Conservation (phyloP, 2,329 filamentous ascomycete species). For the Clarireedia sp. region DNA sequence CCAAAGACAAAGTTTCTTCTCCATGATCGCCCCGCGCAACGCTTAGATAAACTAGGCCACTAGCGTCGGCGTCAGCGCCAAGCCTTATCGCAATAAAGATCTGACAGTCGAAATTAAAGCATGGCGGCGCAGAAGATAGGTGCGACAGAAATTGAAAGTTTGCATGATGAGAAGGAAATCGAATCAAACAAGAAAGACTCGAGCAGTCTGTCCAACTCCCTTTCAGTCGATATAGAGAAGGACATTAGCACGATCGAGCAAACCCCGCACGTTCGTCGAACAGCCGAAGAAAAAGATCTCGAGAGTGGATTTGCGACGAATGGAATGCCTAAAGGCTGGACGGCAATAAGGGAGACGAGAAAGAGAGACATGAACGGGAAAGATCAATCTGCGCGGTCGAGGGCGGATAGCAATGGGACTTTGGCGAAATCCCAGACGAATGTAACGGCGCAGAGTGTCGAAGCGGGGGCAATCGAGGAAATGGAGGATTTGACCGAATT, state of each 20-base stretch:
- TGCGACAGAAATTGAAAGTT: not conserved
- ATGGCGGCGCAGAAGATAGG: not conserved
- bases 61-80: not conserved
- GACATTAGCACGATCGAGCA: not conserved
- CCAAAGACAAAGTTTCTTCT: not conserved
- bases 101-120: not conserved
- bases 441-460: constrained; percentile 6
- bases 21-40: not conserved
- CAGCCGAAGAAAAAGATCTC: not conserved
- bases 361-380: not conserved
- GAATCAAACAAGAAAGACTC: not conserved
- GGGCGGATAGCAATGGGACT: constrained; percentile 11
- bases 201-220: not conserved
- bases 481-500: constrained; percentile 18
- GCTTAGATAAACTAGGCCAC: not conserved
- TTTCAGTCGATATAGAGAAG: not conserved
- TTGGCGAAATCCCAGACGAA: constrained; percentile 16
- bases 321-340: constrained; percentile 6
- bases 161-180: not conserved
- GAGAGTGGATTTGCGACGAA: not conserved
- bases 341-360: not conserved
- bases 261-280: no score
- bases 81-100: not conserved
- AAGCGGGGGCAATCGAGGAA: constrained; percentile 13
- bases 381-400: not conserved